These are phyloP conservation scores for Graphilbum ipis-grandicollis DNA, from an alignment of 2,329 filamentous ascomycete genomes.

Conservation along the genomic window DNA sequence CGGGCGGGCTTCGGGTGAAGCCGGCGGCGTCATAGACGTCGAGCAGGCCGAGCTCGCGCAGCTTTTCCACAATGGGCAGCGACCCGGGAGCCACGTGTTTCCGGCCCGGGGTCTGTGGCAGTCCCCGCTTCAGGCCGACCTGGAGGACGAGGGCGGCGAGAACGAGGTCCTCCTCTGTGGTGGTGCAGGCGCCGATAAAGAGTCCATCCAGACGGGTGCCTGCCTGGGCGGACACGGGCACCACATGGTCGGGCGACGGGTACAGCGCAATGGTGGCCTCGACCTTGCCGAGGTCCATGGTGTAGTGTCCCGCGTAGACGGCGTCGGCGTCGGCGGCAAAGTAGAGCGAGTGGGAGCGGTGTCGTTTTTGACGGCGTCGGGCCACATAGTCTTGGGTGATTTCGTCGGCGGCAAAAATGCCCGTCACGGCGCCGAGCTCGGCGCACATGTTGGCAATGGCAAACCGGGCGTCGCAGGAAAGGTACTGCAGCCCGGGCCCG, in stretches of 20 bases:
- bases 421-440: constrained; percentile 25
- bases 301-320: constrained; percentile 18
- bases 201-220: constrained; percentile 20
- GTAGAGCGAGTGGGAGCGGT: constrained; percentile 18
- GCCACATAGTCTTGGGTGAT: constrained; percentile 18
- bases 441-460: constrained; percentile 18
- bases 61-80: constrained; percentile 18
- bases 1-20: constrained; percentile 22
- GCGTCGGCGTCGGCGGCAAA: constrained; percentile 19
- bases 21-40: constrained; percentile 22
- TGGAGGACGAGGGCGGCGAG: constrained; percentile 23
- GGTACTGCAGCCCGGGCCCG: constrained; percentile 15
- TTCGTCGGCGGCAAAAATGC: constrained; percentile 22
- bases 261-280: constrained; percentile 21
- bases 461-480: constrained; percentile 20
- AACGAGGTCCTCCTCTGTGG: constrained; percentile 25
- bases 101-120: constrained; percentile 16
- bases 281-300: constrained; percentile 20
- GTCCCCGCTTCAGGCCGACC: constrained; percentile 16
- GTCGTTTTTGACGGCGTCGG: constrained; percentile 14
- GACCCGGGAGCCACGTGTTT: constrained; percentile 22
- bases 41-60: constrained; percentile 17
- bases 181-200: constrained; percentile 30
- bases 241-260: constrained; percentile 24
- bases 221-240: constrained; percentile 17